phyloP scores from a whole-genome alignment of 768 basidiomycete species.

The Austroboletus eburneus region DNA sequence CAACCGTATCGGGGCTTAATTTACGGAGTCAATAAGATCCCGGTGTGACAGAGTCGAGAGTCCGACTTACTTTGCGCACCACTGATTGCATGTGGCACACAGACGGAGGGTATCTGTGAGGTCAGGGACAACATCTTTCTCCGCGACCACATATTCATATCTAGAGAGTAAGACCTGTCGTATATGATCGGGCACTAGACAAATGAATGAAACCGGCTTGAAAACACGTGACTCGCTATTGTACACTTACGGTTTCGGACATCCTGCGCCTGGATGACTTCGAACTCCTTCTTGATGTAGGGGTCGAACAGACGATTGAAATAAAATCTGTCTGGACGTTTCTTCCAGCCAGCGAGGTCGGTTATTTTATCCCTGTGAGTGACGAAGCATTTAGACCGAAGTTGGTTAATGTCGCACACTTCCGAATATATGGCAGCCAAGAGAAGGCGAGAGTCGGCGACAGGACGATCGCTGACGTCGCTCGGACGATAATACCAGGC shows the following conservation, averaged over 20 bases:
- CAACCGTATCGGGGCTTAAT: conserved; percentile 74
- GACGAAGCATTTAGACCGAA: conserved; percentile 91
- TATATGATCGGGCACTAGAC: conserved; percentile 77
- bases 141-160: conserved; percentile 94
- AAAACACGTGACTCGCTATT: conserved; percentile 19
- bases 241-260: conserved; percentile 78
- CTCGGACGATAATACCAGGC: conserved; percentile 97
- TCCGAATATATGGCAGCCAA: conserved; percentile 96
- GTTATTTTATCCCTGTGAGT: conserved; percentile 94
- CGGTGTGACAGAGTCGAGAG: conserved; percentile 9
- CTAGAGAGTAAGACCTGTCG: conserved; percentile 69
- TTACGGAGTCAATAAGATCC: conserved; percentile 22
- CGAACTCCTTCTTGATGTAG: conserved; percentile 97
- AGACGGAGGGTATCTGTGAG: conserved; percentile 81
- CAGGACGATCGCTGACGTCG: conserved; percentile 90
- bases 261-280: conserved; percentile 82
- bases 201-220: conserved; percentile 8
- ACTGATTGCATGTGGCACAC: conserved; percentile 81
- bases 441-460: conserved; percentile 87
- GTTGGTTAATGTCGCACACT: conserved; percentile 90
- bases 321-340: conserved; percentile 92
- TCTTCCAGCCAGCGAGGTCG: conserved; percentile 91
- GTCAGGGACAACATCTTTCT: conserved; percentile 90
- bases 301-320: conserved; percentile 95
- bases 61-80: conserved; percentile 78